Evolutionary conservation across 768 basidiomycete genomes (phyloP).

Genomic region (Podaxis carcinomalis): DNA sequence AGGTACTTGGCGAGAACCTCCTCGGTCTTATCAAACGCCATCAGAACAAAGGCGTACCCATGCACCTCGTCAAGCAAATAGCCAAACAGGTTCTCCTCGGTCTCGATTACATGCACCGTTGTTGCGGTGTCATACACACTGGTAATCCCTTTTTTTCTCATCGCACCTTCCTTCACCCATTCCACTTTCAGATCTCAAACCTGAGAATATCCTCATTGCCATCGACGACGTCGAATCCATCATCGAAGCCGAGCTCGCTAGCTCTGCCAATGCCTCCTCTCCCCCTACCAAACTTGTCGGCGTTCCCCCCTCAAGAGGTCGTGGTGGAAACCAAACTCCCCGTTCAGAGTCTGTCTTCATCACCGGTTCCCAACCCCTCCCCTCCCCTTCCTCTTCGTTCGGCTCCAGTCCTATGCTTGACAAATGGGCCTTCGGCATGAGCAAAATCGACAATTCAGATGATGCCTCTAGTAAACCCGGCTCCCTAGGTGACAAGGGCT

Average conservation of each 20-base stretch:
- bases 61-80: slow-evolving; percentile 90
- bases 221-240: slow-evolving; percentile 96
- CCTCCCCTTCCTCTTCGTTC: slow-evolving; percentile 76
- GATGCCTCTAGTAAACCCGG: slow-evolving; percentile 20
- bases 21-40: slow-evolving; percentile 96
- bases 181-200: slow-evolving; percentile 73
- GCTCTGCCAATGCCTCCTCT: slow-evolving; percentile 39
- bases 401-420: slow-evolving; percentile 70
- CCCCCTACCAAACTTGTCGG: slow-evolving; percentile 75
- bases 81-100: slow-evolving; percentile 95
- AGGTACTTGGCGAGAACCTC: slow-evolving; percentile 96
- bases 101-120: slow-evolving; percentile 96
- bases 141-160: slow-evolving; percentile 31
- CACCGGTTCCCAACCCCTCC: slow-evolving; percentile 90
- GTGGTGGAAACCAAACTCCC: slow-evolving; percentile 96
- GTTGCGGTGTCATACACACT: slow-evolving; percentile 96
- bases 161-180: neutral
- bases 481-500: slow-evolving; percentile 4
- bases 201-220: slow-evolving; percentile 95
- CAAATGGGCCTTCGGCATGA: slow-evolving; percentile 91
- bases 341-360: slow-evolving; percentile 74
- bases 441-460: slow-evolving; percentile 64
- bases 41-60: slow-evolving; percentile 96
- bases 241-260: slow-evolving; percentile 76
- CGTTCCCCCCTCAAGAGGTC: slow-evolving; percentile 88